These are phyloP conservation scores for Leccinum variabile DNA, from an alignment of 1,284 basidiomycete genomes.

Conservation along the genomic window DNA sequence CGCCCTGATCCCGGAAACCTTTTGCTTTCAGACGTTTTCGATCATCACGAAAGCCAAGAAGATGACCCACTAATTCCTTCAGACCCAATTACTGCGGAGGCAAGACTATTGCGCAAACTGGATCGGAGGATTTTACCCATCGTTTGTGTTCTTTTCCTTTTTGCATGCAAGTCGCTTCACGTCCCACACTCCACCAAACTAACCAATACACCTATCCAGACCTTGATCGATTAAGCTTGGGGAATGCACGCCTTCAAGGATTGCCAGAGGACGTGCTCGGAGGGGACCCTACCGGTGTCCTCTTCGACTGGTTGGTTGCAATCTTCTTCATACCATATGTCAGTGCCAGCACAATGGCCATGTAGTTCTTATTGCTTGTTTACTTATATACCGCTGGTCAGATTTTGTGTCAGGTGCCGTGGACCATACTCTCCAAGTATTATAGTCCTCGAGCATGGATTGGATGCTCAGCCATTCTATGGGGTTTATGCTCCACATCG, in stretches of 20 bases:
- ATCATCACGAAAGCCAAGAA: slow-evolving; percentile 12
- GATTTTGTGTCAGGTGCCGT: slow-evolving; percentile 71
- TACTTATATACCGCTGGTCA: slow-evolving; percentile 27
- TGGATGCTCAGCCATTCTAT: slow-evolving; percentile 62
- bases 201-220: slow-evolving; percentile 39
- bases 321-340: slow-evolving; percentile 77
- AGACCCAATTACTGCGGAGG: slow-evolving; percentile 45
- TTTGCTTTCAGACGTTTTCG: slow-evolving; percentile 8
- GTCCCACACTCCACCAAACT: background rate
- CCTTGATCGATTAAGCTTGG: slow-evolving; percentile 71
- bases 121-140: slow-evolving; percentile 69
- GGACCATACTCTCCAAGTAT: slow-evolving; percentile 65
- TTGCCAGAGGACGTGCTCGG: slow-evolving; percentile 60
- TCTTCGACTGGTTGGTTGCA: slow-evolving; percentile 75
- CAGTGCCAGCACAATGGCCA: slow-evolving; percentile 24
- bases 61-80: slow-evolving; percentile 24
- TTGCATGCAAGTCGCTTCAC: slow-evolving; percentile 57
- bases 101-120: slow-evolving; percentile 46
- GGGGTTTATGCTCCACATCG: slow-evolving; percentile 68
- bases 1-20: slow-evolving; percentile 7
- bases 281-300: slow-evolving; percentile 63
- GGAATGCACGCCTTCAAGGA: slow-evolving; percentile 75
- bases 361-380: background rate
- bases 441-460: slow-evolving; percentile 67
- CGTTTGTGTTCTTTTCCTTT: slow-evolving; percentile 69